Evolutionary conservation across 2,329 filamentous ascomycete species (phyloP), one percentile per base, ranked within the genome.

Genomic region (Colletotrichum agaves): DNA sequence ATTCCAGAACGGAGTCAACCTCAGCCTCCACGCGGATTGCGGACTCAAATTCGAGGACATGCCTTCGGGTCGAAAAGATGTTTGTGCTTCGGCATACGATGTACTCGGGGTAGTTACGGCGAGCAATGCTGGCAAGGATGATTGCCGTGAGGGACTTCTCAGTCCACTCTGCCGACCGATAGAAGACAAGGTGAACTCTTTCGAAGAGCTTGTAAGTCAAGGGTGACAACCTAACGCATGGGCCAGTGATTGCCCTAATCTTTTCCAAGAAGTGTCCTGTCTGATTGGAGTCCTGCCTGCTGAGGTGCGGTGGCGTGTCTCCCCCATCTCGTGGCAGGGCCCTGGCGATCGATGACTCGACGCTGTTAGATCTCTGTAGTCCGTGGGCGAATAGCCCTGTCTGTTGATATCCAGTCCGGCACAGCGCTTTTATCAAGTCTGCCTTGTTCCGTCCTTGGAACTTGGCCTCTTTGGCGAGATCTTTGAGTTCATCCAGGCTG

Each of bases 111-210:
- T 98, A 99, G 75, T 94, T 96, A 39, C 93, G 87, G 47, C 90
- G 87, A 2, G 94, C 93, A 64, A 97, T 97, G 71, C 95, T 94
- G 7, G 96, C 93, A 5, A 99, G 85, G 49, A 99, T 97, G 61
- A 98, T 95, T 0, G 94, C 95, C 1, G 93, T 98, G 13, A 99
- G 82, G 1, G 95, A 98, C 77, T 97, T 98, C 74, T 98, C 95
- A 0, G 94, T 97, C 96, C 96, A 99, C 76, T 97, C 93, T 0
- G 93, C 97, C 10, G 94, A 98, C 66, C 95, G 87, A 78, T 98
- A 98, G 77, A 98, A 99, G 31, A 99, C 94, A 2, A 99, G 82
- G 79, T 98, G 96, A 0, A 98, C 94, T 27, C 96, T 88, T 77
- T 98, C 94, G 74, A 99, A 99, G 0, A 99, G 85, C 73, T 90